These are phyloP conservation scores for Plasmopara muralis DNA, from an alignment of 352 stramenopile genomes.

Conservation along the genomic window DNA sequence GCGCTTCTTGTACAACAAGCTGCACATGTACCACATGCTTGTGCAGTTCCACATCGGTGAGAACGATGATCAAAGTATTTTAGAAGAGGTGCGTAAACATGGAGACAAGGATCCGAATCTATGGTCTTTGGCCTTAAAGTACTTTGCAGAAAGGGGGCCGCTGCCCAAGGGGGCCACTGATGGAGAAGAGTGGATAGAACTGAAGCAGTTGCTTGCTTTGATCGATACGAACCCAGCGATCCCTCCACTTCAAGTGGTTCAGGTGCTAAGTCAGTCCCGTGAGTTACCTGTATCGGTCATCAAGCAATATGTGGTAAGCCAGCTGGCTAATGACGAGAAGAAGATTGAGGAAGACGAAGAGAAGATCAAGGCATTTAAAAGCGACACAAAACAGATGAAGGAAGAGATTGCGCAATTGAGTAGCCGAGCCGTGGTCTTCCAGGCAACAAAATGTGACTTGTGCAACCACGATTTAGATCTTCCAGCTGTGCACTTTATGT, in stretches of 20 bases:
- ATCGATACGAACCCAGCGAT: conserved; percentile 81
- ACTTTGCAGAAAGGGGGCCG: conserved; percentile 83
- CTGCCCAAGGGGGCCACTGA: conserved; percentile 51
- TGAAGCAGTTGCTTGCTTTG: conserved; percentile 68
- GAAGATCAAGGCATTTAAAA: conserved; percentile 84
- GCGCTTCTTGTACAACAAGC: conserved; percentile 91
- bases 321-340: conserved; percentile 68
- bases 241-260: conserved; percentile 76
- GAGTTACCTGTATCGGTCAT: conserved; percentile 78
- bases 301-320: conserved; percentile 82
- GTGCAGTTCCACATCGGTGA: conserved; percentile 92
- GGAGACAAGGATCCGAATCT: conserved; percentile 86
- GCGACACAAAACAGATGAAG: conserved; percentile 87
- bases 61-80: conserved; percentile 85
- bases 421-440: conserved; percentile 85
- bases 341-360: conserved; percentile 83
- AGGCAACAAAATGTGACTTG: conserved; percentile 86
- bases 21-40: conserved; percentile 92
- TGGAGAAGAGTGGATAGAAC: conserved; percentile 70
- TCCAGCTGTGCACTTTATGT: conserved; percentile 89
- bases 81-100: conserved; percentile 86
- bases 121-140: conserved; percentile 86
- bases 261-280: conserved; percentile 77
- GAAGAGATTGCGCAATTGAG: conserved; percentile 80
- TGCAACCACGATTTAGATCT: conserved; percentile 87